These are phyloP conservation scores for Camellia japonica DNA, from an alignment of 148 eudicot genomes.

Conservation along the genomic window DNA sequence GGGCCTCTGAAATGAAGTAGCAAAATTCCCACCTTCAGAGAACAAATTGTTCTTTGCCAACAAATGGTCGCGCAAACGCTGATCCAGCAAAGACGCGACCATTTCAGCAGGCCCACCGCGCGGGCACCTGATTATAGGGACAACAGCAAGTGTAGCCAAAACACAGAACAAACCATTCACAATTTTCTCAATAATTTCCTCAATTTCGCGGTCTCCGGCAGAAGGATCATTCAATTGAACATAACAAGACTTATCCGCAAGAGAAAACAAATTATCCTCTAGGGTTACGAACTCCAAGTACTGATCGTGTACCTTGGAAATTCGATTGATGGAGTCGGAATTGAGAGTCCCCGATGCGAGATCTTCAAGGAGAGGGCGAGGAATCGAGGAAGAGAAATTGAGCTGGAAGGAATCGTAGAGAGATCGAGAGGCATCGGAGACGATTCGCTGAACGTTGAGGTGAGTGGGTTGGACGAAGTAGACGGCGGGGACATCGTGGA, in stretches of 20 bases:
- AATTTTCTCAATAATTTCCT: constrained; percentile 66
- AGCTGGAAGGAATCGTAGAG: constrained; percentile 80
- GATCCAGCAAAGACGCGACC: constrained; percentile 88
- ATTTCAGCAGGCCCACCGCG: constrained; percentile 95
- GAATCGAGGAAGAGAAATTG: constrained; percentile 82
- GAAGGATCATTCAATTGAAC: constrained; percentile 86
- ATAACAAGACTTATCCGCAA: constrained; percentile 71
- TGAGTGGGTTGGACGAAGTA: constrained; percentile 71
- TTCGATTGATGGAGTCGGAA: constrained; percentile 61
- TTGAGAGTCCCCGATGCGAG: constrained; percentile 63
- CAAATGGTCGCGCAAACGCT: constrained; percentile 83
- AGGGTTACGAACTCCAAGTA: constrained; percentile 86
- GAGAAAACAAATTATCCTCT: constrained; percentile 80
- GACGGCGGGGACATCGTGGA: constrained; percentile 90
- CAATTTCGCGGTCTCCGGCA: constrained; percentile 78
- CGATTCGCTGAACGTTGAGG: constrained; percentile 55
- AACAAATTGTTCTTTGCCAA: constrained; percentile 86
- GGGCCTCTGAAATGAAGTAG: constrained; percentile 82
- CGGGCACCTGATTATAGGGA: constrained; percentile 84
- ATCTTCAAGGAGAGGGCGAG: constrained; percentile 75
- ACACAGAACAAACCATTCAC: constrained; percentile 88
- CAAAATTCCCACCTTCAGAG: constrained; percentile 70
- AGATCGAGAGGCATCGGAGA: constrained; percentile 52
- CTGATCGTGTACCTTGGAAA: constrained; percentile 89
- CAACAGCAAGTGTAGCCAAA: constrained; percentile 80